phyloP scores from a whole-genome alignment of 2,329 filamentous ascomycete species.

The Aspergillus pseudoglaucus region DNA sequence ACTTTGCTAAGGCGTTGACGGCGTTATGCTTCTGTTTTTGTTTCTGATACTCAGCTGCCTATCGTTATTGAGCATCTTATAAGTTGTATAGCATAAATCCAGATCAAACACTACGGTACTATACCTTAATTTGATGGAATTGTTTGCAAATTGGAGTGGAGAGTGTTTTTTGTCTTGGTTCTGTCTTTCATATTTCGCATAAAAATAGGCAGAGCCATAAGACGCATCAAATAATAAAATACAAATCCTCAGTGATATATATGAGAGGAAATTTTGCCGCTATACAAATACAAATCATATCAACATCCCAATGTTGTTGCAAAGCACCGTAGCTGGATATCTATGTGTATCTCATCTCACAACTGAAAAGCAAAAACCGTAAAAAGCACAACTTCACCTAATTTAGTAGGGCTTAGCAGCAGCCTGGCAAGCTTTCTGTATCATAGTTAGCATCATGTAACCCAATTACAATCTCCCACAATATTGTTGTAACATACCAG shows the following conservation, averaged over 20 bases:
- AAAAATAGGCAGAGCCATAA: constrained; percentile 4
- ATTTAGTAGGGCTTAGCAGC: constrained; percentile 65
- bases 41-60: no score
- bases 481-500: constrained; percentile 44
- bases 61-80: no score
- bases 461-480: neutral
- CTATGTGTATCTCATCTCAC: neutral
- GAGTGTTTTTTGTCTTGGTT: constrained; percentile 4
- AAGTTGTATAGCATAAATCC: no score
- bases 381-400: constrained; percentile 3
- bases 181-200: constrained; percentile 3
- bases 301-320: neutral
- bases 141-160: constrained; percentile 12
- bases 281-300: constrained; percentile 14
- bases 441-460: constrained; percentile 19
- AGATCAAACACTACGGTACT: no score
- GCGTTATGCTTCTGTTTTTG: neutral
- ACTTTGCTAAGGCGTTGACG: constrained; percentile 1
- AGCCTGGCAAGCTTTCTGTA: constrained; percentile 71
- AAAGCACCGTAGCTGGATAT: neutral
- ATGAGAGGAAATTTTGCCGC: constrained; percentile 12
- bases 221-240: constrained; percentile 1
- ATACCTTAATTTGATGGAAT: neutral
- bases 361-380: neutral
- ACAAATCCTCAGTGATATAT: constrained; percentile 8